Evolutionary conservation across 345 rosid genomes (phyloP).

Genomic region (Barbarea vulgaris): DNA sequence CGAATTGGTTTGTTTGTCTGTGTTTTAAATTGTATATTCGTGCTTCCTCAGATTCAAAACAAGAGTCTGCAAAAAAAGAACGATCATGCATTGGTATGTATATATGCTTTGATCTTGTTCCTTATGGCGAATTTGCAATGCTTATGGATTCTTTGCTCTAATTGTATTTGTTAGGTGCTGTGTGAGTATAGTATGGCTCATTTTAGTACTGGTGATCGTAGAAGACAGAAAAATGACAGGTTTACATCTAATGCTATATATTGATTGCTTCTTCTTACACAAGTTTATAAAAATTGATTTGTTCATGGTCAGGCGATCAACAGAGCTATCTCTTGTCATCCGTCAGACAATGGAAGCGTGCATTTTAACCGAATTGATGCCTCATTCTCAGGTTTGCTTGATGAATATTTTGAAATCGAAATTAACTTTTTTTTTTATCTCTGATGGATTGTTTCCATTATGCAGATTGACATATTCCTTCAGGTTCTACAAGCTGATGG

Average conservation of each 20-base stretch:
- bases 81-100: slow-evolving; percentile 72
- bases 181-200: slow-evolving; percentile 98
- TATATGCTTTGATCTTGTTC: slow-evolving; percentile 5
- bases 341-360: slow-evolving; percentile 97
- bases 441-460: slow-evolving; percentile 13
- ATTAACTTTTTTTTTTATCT: no score
- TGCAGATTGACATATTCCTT: slow-evolving; percentile 90
- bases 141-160: not conserved
- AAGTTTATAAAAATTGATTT: not conserved
- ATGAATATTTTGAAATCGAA: not conserved
- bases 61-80: slow-evolving; percentile 65
- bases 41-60: slow-evolving; percentile 64
- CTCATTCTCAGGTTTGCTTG: slow-evolving; percentile 83
- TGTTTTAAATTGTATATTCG: not conserved
- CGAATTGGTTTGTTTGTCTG: not conserved
- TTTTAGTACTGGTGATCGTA: slow-evolving; percentile 90
- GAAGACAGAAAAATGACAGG: slow-evolving; percentile 92
- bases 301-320: slow-evolving; percentile 69
- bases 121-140: not conserved
- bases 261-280: slow-evolving; percentile 9
- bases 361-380: slow-evolving; percentile 79
- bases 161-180: slow-evolving; percentile 52
- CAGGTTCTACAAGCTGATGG: slow-evolving; percentile 99
- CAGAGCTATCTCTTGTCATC: slow-evolving; percentile 86
- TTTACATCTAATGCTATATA: slow-evolving; percentile 14